phyloP scores from a whole-genome alignment of 331 rosid species.

The Prunus yedoensis region DNA sequence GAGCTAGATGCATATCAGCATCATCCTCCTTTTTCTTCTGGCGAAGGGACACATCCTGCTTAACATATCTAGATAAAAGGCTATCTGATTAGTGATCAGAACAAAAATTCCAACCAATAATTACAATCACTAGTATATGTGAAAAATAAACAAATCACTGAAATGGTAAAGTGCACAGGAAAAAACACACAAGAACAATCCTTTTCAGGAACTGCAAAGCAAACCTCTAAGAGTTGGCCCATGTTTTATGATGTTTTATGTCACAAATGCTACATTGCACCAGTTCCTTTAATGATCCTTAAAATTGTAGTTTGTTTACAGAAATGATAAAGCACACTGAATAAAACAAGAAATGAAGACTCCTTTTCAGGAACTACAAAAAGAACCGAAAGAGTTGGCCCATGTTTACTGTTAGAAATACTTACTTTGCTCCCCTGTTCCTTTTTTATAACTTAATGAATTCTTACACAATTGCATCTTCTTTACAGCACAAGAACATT shows the following conservation, averaged over 20 bases:
- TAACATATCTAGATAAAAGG: slow-evolving; percentile 39
- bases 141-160: background rate
- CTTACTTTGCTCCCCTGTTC: background rate
- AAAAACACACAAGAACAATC: background rate
- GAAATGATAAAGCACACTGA: slow-evolving; percentile 4
- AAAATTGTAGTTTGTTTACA: background rate
- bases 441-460: background rate
- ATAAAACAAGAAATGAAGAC: slow-evolving; percentile 4
- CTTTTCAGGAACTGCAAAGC: background rate
- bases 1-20: slow-evolving; percentile 78
- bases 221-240: background rate
- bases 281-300: background rate
- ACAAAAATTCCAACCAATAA: background rate
- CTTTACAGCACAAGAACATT: background rate
- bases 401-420: background rate
- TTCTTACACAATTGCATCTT: background rate
- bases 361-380: background rate
- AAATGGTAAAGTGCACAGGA: background rate
- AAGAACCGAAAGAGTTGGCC: background rate
- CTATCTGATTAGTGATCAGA: slow-evolving; percentile 4
- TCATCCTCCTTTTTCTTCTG: slow-evolving; percentile 75
- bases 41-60: slow-evolving; percentile 40
- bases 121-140: background rate
- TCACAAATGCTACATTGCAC: background rate
- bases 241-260: background rate